These are phyloP conservation scores for Crithidia fasciculata DNA, from an alignment of 208 protist species.

Conservation along the genomic window DNA sequence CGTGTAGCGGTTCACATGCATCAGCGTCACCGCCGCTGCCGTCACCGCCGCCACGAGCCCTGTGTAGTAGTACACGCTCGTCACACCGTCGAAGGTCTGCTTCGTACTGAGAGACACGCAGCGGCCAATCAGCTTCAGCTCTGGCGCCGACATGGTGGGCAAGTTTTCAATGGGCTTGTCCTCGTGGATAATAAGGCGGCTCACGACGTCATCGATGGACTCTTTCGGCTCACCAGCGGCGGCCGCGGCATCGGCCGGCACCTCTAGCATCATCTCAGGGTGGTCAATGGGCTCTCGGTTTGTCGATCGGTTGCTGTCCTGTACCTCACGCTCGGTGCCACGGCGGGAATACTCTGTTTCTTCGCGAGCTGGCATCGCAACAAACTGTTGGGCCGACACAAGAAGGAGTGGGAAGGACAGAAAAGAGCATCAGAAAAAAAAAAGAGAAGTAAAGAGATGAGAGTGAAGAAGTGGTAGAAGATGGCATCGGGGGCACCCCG, in stretches of 20 bases:
- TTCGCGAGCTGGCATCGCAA: background rate
- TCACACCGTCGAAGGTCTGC: slow-evolving; percentile 38
- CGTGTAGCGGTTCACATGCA: slow-evolving; percentile 66
- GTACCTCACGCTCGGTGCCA: no score
- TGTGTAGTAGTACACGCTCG: slow-evolving; percentile 52
- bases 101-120: slow-evolving; percentile 57
- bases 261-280: background rate
- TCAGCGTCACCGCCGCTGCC: slow-evolving; percentile 60
- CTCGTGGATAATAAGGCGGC: slow-evolving; percentile 43
- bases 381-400: background rate
- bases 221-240: background rate
- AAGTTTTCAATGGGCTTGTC: slow-evolving; percentile 60
- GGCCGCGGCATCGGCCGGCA: background rate
- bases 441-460: background rate
- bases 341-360: background rate
- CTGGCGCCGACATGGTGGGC: slow-evolving; percentile 42
- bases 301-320: background rate
- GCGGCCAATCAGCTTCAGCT: slow-evolving; percentile 74
- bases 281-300: slow-evolving; percentile 8
- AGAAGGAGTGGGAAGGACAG: background rate
- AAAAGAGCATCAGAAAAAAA: slow-evolving; percentile 1
- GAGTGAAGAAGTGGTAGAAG: background rate
- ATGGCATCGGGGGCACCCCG: no score
- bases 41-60: slow-evolving; percentile 67
- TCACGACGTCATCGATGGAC: slow-evolving; percentile 35